Evolutionary conservation across 768 basidiomycete species (phyloP).

Genomic region (Nidula microcarpa): DNA sequence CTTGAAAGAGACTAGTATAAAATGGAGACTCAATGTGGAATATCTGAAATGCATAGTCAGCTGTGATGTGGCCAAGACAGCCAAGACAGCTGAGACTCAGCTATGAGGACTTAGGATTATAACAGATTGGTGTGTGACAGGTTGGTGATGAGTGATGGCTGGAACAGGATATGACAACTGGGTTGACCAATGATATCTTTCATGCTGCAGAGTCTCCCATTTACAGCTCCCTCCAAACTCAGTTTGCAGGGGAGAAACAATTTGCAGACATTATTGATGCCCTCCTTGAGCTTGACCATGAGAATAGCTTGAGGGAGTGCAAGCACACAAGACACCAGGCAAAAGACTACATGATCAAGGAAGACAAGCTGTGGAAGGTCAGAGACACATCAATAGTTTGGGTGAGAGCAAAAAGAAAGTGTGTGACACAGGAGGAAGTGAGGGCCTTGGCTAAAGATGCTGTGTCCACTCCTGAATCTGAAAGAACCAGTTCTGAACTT

Average conservation of each 20-base stretch:
- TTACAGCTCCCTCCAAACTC: not conserved
- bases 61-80: too few species aligned
- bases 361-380: constrained; percentile 20
- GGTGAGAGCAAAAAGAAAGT: constrained; percentile 19
- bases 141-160: too few species aligned
- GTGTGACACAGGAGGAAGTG: constrained; percentile 20
- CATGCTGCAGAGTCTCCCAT: not conserved
- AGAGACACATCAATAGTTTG: constrained; percentile 7
- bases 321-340: constrained; percentile 17
- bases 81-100: too few species aligned
- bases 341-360: constrained; percentile 18
- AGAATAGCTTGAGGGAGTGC: constrained; percentile 7
- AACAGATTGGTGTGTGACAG: too few species aligned
- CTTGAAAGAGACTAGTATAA: too few species aligned
- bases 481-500: too few species aligned
- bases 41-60: too few species aligned
- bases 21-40: too few species aligned
- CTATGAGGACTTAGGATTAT: too few species aligned
- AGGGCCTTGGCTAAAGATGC: constrained; percentile 14
- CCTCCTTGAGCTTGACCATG: constrained; percentile 14
- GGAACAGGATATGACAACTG: too few species aligned
- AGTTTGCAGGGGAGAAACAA: constrained; percentile 16
- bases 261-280: constrained; percentile 18
- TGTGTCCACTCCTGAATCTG: too few species aligned
- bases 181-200: constrained; percentile 15